phyloP scores from a whole-genome alignment of 2,329 filamentous ascomycete genomes.

The Aspergillus fijiensis region DNA sequence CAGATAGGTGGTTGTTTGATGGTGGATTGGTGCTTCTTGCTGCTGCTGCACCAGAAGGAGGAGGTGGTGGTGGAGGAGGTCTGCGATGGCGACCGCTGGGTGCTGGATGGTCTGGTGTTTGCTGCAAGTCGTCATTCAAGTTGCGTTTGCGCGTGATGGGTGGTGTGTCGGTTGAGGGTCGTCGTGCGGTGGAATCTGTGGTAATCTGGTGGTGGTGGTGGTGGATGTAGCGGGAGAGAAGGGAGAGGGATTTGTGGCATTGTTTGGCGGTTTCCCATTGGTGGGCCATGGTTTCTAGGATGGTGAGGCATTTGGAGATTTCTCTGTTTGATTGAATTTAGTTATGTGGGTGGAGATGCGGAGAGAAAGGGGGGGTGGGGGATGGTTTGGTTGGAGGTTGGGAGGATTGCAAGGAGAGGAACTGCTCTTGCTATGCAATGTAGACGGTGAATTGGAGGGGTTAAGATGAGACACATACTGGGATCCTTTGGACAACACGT shows the following conservation, averaged over 20 bases:
- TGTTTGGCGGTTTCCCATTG: slow-evolving; percentile 44
- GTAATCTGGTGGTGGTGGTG: background rate
- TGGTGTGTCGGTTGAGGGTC: background rate
- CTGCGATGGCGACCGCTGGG: background rate
- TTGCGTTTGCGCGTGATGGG: background rate
- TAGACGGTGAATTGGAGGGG: too few relatives aligned
- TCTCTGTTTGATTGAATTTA: slow-evolving; percentile 26
- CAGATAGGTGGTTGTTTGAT: background rate
- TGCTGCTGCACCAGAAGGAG: too few relatives aligned
- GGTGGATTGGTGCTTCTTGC: too few relatives aligned
- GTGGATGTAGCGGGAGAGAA: slow-evolving; percentile 34
- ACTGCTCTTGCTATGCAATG: too few relatives aligned
- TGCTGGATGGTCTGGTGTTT: too few relatives aligned
- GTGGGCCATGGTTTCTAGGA: slow-evolving; percentile 36
- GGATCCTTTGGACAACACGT: slow-evolving; percentile 34
- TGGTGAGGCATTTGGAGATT: slow-evolving; percentile 34
- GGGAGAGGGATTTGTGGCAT: slow-evolving; percentile 37
- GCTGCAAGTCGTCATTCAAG: background rate
- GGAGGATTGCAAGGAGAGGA: background rate
- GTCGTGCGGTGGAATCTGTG: background rate
- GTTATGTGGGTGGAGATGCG: slow-evolving; percentile 1
- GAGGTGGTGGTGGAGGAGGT: background rate
- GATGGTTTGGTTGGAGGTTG: background rate
- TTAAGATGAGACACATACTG: slow-evolving; percentile 23
- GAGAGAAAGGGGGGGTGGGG: too few relatives aligned